Base-by-base conservation (phyloP, 2,329 filamentous ascomycete species). In the Fusarium irregulare region DNA sequence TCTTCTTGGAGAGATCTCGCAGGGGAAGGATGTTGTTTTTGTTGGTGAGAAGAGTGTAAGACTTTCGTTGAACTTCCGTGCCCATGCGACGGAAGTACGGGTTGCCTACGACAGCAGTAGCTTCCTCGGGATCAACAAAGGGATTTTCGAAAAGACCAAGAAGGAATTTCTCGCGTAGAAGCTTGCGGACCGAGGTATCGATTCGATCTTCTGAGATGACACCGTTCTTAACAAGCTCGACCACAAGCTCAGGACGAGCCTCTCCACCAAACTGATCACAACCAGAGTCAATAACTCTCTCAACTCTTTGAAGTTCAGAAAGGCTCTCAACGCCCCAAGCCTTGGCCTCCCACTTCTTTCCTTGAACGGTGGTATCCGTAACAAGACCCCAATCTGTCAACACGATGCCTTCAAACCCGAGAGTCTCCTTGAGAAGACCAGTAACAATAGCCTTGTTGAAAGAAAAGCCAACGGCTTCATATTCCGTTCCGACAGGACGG, bases 211-310 rank as follows among this genome's bases (percentile, higher is more conserved):
- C 83, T 9, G 79, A 70, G 13, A 57, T 32, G 3, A 23, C 6
- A 85, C 68, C 10, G 75, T 69, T 13, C 80, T 77, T 0, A 2
- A 85, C 83, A 0, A 84, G 76, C 60, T 85, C 77, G 3, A 84
- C 70, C 20, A 86, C 76, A 6, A 86, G 79, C 58, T 87, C 84
- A 2, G 83, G 80, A 28, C 80, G 80, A 0, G 78, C 63, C 66
- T 87, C 85, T 18, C 85, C 85, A 4, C 85, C 84, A 44, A 86
- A 80, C 54, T 85, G 83, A 65, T 87, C 85, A 47, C 81, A 82
- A 0, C 85, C 85, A 1, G 84, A 84, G 8, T 86, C 79, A 9
- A 87, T 65, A 6, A 86, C 78, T 56, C 80, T 81, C 6, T 74
- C 76, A 1, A 78, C 78, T 0, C 83, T 76, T 14, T 80, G 71